Evolutionary conservation across 371 early-diverging fungal species (phyloP), one percentile per base, ranked within the genome.

Genomic region (Amoeboradix gromovi): DNA sequence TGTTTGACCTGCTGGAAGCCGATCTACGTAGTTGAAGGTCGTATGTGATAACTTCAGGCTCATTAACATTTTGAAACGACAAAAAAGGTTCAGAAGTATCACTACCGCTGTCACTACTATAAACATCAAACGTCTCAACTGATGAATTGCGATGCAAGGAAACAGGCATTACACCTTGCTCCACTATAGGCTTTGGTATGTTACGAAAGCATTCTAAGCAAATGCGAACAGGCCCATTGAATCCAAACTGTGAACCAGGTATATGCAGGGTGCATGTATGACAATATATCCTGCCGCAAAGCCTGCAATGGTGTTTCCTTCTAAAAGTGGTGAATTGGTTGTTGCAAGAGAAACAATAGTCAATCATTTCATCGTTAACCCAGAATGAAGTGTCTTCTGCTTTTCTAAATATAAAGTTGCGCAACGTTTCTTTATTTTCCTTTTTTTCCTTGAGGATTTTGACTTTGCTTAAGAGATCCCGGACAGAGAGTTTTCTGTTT

Each of bases 271-370:
- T 65, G 17, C 30, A 28, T 30, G 67, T 27, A 30, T 29, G 30
- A 22, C 71, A 32, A 17, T 31, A 66, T 29, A 5, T 31, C 70
- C 74, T 71, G 77, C 86, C 87, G 75, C 90, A 89, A 31, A 87
- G 82, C 28, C 90, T 81, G 72, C 90, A 89, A 72, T 89, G 90
- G 73, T 89, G 90, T 70, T 82, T 86, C 66, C 89, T 75, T 67
- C 86, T 75, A 71, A 85, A 81, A 0, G 80, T 76, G 30, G 80
- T 80, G 72, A 89, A 89, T 0, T 82, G 80, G 28, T 74, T 74
- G 68, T 82, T 83, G 73, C 90, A 89, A n/a, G n/a, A n/a, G n/a
- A n/a, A n/a, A n/a, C n/a, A n/a, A n/a, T n/a, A n/a, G n/a, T n/a
- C n/a, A n/a, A n/a, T n/a, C n/a, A n/a, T n/a, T n/a, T n/a, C n/a